A percentile compares a stretch with the other conserved stretches of the same genome.
These are phyloP conservation scores for Combretum micranthum DNA, from an alignment of 345 rosid species.

Conservation along the genomic window DNA sequence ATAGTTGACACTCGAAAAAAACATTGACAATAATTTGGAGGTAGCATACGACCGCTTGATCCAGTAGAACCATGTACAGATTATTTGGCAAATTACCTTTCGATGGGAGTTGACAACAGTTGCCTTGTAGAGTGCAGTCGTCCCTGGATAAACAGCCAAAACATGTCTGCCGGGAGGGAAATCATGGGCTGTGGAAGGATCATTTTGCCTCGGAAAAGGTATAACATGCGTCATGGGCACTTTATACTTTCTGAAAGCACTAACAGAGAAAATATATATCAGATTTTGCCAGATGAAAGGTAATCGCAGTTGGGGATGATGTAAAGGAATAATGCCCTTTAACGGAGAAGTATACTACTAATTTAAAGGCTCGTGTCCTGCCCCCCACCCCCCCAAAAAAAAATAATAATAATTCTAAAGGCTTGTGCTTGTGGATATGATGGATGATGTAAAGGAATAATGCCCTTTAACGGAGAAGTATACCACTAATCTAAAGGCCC, in stretches of 20 bases:
- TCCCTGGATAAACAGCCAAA: conserved; percentile 99
- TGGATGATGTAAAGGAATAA: no score
- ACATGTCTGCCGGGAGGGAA: conserved; percentile 64
- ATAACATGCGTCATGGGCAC: conserved; percentile 63
- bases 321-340: no score
- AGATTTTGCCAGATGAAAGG: neutral
- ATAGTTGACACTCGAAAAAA: conserved; percentile 1
- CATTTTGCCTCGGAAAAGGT: conserved; percentile 81
- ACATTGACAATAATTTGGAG: neutral
- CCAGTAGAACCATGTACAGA: neutral
- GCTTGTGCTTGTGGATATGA: no score
- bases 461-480: no score
- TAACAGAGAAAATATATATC: conserved; percentile 7
- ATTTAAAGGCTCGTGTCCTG: no score
- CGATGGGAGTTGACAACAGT: conserved; percentile 74
- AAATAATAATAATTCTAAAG: no score
- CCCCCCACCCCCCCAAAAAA: no score
- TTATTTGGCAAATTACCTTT: conserved; percentile 36
- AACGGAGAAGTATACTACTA: no score
- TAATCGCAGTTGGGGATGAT: no score
- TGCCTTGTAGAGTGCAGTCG: conserved; percentile 93
- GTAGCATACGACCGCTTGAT: neutral
- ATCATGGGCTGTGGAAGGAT: conserved; percentile 52
- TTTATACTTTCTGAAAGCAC: conserved; percentile 68
- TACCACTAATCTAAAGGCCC: no score